Conservation (phyloP, 306 rosid species). For the Vigna mungo region DNA sequence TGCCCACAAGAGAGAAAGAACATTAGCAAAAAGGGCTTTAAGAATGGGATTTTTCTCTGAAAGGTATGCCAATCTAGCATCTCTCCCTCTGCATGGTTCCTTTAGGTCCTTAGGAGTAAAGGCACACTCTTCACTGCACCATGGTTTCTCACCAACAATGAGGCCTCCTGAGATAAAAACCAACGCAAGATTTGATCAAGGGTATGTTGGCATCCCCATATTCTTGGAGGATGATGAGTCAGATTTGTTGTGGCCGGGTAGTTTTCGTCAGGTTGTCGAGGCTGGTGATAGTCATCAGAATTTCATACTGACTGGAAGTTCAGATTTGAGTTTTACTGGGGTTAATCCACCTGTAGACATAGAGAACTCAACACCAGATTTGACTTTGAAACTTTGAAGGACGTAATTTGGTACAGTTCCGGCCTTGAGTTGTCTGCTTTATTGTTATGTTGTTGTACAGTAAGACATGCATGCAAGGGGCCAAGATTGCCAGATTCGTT, state of each 20-base stretch:
- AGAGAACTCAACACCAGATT: conserved; percentile 72
- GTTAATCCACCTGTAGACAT: conserved; percentile 55
- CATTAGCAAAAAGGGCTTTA: conserved; percentile 83
- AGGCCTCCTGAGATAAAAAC: conserved; percentile 62
- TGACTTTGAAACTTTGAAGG: conserved; percentile 80
- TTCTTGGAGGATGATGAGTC: conserved; percentile 76
- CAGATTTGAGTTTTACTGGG: conserved; percentile 60
- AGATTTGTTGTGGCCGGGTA: conserved; percentile 85
- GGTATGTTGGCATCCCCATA: conserved; percentile 64
- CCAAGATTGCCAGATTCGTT: conserved; percentile 49
- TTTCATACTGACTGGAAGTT: conserved; percentile 57
- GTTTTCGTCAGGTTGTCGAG: conserved; percentile 67
- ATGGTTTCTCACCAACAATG: conserved; percentile 56
- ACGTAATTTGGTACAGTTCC: conserved; percentile 35
- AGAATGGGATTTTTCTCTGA: conserved; percentile 82
- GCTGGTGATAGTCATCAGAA: conserved; percentile 54
- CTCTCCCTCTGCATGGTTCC: conserved; percentile 82
- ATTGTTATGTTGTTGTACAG: conserved; percentile 59
- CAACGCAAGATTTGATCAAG: conserved; percentile 65
- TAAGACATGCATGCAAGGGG: conserved; percentile 53
- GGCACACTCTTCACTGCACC: conserved; percentile 83
- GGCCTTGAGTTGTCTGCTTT: conserved; percentile 46
- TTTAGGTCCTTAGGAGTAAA: conserved; percentile 80
- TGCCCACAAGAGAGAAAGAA: conserved; percentile 89
- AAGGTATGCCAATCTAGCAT: conserved; percentile 69